phyloP scores from a whole-genome alignment of 179 eudicot species.

The Beta corolliflora region DNA sequence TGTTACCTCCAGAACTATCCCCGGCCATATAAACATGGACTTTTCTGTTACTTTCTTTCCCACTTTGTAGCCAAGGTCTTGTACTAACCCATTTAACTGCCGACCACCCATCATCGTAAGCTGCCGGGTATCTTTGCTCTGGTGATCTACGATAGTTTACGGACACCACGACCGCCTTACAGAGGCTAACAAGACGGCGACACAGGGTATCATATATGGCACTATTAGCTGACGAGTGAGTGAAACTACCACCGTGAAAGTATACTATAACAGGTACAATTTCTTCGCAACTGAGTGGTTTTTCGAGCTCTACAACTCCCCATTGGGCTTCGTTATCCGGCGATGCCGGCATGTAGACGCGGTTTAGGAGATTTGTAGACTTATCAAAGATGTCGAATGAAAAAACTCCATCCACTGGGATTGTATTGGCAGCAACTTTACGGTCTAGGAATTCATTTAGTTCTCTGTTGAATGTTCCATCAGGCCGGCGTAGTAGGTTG shows the following conservation, averaged over 20 bases:
- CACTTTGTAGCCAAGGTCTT: conserved; percentile 65
- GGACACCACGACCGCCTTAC: conserved; percentile 50
- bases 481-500: conserved; percentile 76
- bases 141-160: conserved; percentile 53
- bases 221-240: conserved; percentile 49
- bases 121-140: conserved; percentile 47
- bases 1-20: conserved; percentile 95
- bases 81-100: conserved; percentile 85
- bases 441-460: conserved; percentile 80
- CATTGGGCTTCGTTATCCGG: conserved; percentile 37
- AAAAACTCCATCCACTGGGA: conserved; percentile 79
- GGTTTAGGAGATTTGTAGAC: conserved; percentile 53
- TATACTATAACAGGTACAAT: conserved; percentile 63
- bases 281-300: conserved; percentile 46
- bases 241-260: conserved; percentile 56
- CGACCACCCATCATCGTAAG: conserved; percentile 74
- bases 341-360: conserved; percentile 58
- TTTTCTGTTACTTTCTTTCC: conserved; percentile 37
- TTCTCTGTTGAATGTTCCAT: conserved; percentile 86
- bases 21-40: conserved; percentile 77
- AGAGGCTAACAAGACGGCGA: conserved; percentile 39
- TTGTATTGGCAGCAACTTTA: conserved; percentile 67
- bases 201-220: conserved; percentile 51
- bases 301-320: conserved; percentile 46
- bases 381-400: conserved; percentile 76